Evolutionary conservation across 169 alveolate genomes (phyloP), one percentile per base, ranked within the genome.

Genomic region (Plasmodium yoelii): DNA sequence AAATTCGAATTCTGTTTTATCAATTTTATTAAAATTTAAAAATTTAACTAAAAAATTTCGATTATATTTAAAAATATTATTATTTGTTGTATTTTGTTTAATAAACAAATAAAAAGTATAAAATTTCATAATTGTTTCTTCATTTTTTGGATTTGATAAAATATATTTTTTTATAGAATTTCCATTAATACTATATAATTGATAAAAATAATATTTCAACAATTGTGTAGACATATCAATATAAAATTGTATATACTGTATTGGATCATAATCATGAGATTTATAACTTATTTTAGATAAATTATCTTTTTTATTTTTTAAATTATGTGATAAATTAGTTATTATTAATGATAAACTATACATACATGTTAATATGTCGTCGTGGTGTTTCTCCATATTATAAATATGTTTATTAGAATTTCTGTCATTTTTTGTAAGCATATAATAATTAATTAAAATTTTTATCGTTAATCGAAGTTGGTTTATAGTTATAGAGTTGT

Each of bases 391-490:
- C 10, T 70, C 67, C 63, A 70, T 8, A 13, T 15, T 10, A 42
- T 77, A 46, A 39, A 46, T 9, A 34, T 9, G 13, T 18, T 61
- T 22, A 73, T 61, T 39, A 12, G 9, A 28, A 55, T 59, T 46
- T 46, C 19, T 53, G 18, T 26, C 28, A 12, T 19, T 15, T 13
- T 28, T n/a, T 19, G 13, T 13, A 18, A 70, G 68, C 59, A 82
- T 67, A 47, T 67, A 82, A 71, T 67, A 67, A 42, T 67, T 55
- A 19, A 24, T 67, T 51, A 82, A 24, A 15, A 82, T 19, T 71
- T 82, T 82, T 71, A 82, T 67, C 12, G 49, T 82, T 59, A 82
- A 71, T 9, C 90, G 90, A 24, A 82, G 42, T 49, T 82, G 90
- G 55, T 82, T 67, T 13, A 82, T 46, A 26, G 84, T 67, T 22